Conservation (phyloP, 352 stramenopile species). For the Globisporangium viniferum region DNA sequence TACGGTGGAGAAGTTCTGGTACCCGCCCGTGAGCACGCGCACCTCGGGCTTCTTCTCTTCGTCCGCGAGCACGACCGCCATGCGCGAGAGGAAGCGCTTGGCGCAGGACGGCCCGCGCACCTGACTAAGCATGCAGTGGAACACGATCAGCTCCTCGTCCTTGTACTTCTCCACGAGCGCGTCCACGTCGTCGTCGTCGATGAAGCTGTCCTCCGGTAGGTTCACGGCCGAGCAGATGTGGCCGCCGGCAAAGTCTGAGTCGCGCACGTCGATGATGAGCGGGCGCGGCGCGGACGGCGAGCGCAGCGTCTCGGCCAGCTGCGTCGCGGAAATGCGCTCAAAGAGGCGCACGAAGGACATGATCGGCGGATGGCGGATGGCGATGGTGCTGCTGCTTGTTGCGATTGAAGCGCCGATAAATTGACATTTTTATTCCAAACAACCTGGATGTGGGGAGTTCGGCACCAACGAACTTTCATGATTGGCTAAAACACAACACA, state of each 20-base stretch:
- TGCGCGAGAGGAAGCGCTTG: conserved; percentile 64
- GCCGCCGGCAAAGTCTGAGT: conserved; percentile 66
- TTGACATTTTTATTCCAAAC: neutral
- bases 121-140: conserved; percentile 89
- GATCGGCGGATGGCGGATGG: neutral
- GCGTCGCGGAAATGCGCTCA: conserved; percentile 41
- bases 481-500: neutral
- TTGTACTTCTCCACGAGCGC: conserved; percentile 65
- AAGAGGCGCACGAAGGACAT: conserved; percentile 24
- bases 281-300: conserved; percentile 28
- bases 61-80: conserved; percentile 49
- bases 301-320: conserved; percentile 57
- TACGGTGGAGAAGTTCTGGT: conserved; percentile 62
- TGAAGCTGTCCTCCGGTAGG: conserved; percentile 73
- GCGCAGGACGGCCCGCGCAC: conserved; percentile 79
- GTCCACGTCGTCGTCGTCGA: conserved; percentile 80
- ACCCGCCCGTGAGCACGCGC: conserved; percentile 70
- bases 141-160: conserved; percentile 63
- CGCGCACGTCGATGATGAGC: conserved; percentile 75
- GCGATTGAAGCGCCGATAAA: neutral
- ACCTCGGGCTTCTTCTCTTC: conserved; percentile 45
- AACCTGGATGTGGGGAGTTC: too few species aligned
- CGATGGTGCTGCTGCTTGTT: neutral
- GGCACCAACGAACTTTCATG: neutral
- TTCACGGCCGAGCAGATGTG: conserved; percentile 81